These are phyloP conservation scores for Bretschneidera sinensis DNA, from an alignment of 345 rosid species.

Conservation along the genomic window DNA sequence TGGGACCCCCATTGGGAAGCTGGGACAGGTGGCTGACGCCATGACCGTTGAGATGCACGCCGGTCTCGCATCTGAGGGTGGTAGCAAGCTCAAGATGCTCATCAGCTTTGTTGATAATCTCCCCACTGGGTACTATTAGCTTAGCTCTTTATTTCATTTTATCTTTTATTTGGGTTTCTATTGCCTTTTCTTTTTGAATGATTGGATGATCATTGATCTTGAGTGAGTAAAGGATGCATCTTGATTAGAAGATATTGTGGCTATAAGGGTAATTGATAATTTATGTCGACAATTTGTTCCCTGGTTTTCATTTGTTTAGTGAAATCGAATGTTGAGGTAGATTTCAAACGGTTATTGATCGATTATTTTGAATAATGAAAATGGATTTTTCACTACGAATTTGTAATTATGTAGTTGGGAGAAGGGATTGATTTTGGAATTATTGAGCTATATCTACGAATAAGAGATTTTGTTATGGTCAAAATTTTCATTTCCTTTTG, in stretches of 20 bases:
- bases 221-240: not conserved
- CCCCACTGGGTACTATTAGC: slow-evolving; percentile 73
- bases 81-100: slow-evolving; percentile 88
- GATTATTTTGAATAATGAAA: too few species aligned
- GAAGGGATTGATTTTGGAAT: not conserved
- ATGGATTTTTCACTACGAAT: not conserved
- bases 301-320: not conserved
- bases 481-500: too few species aligned
- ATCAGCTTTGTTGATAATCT: slow-evolving; percentile 93
- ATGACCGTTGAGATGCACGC: slow-evolving; percentile 93
- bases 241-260: slow-evolving; percentile 3
- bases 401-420: too few species aligned
- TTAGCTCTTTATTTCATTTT: not conserved
- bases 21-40: slow-evolving; percentile 78
- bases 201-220: not conserved
- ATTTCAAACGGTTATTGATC: not conserved
- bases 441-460: too few species aligned
- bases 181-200: not conserved
- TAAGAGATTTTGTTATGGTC: too few species aligned
- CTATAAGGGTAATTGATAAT: not conserved
- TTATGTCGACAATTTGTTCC: not conserved
- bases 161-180: not conserved
- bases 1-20: slow-evolving; percentile 61
- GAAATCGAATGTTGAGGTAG: not conserved
- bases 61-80: slow-evolving; percentile 87